A percentile compares a stretch with the other conserved stretches of the same genome.
phyloP scores from a whole-genome alignment of 352 stramenopile genomes.

The Globisporangium megalacanthum region DNA sequence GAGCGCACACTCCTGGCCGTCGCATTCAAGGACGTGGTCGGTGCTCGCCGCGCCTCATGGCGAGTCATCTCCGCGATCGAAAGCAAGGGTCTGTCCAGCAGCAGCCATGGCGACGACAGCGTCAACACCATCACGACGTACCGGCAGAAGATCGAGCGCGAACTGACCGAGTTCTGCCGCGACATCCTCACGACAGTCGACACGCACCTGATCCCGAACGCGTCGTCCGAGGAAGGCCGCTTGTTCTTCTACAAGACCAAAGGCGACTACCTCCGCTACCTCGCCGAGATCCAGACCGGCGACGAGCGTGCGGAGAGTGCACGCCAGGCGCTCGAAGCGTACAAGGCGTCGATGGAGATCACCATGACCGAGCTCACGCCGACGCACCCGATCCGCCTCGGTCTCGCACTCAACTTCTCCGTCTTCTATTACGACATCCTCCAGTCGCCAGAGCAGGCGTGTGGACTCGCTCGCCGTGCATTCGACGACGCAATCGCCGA shows the following conservation, averaged over 20 bases:
- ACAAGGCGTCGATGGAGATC: slow-evolving; percentile 67
- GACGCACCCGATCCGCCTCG: slow-evolving; percentile 96
- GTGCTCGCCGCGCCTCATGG: slow-evolving; percentile 96
- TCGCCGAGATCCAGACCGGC: slow-evolving; percentile 98
- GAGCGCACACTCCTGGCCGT: slow-evolving; percentile 97
- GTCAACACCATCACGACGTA: slow-evolving; percentile 91
- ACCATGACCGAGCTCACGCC: slow-evolving; percentile 35
- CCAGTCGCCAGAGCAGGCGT: slow-evolving; percentile 93
- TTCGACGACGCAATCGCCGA: slow-evolving; percentile 99
- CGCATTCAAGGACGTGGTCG: slow-evolving; percentile 98
- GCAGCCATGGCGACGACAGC: too few relatives aligned
- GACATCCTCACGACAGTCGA: slow-evolving; percentile 99
- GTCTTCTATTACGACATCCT: slow-evolving; percentile 99
- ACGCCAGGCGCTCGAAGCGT: slow-evolving; percentile 88
- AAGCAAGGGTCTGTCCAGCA: slow-evolving; percentile 83
- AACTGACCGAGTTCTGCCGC: slow-evolving; percentile 95
- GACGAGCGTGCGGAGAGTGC: slow-evolving; percentile 91
- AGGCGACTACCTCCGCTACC: slow-evolving; percentile 99
- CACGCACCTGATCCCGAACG: slow-evolving; percentile 96
- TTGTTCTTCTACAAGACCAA: slow-evolving; percentile 99
- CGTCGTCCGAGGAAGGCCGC: slow-evolving; percentile 96
- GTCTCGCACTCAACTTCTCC: slow-evolving; percentile 98
- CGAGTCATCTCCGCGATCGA: slow-evolving; percentile 98
- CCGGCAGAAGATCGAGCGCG: slow-evolving; percentile 95
- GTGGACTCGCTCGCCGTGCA: slow-evolving; percentile 93